Evolutionary conservation across 2,329 filamentous ascomycete genomes (phyloP), one percentile per base, ranked within the genome.

Genomic region (Ophiosphaerella narmari): DNA sequence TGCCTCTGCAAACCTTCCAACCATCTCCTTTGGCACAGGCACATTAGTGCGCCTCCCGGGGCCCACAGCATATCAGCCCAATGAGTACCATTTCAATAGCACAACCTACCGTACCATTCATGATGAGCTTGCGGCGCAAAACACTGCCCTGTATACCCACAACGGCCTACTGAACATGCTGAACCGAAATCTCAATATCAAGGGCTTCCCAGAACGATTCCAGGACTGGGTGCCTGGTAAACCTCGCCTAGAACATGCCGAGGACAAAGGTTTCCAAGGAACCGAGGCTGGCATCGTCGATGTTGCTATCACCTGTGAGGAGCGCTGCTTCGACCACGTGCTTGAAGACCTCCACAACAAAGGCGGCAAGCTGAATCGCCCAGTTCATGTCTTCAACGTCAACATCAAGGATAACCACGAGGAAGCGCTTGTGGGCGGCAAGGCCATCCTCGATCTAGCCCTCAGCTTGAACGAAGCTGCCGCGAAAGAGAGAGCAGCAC

Each of bases 401-500:
- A 94, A 99, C 71, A 99, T 99, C 68, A 93, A 89, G 73, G 94
- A 99, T 75, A 99, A 97, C 68, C 94, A 97, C 68, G 93, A 99
- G 72, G 94, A 99, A 74, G 94, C 94, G 0, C 81, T 93, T 18
- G 83, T 97, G 2, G 94, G 94, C 8, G 94, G 94, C 1, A 86
- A 88, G 60, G 94, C 90, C 38, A 99, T 99, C 51, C 80, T 97
- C 33, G 94, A 99, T 67, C 80, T 99, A 32, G 94, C 94, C 1
- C 85, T 93, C 66, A 86, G 85, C 29, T 77, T 99, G 52, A 97
- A 97, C 68, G 82, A 84, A 14, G 89, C 86, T 0, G 94, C 94
- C 0, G 80, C 75, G 24, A 86, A 92, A 69, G 93, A 97, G 74
- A 81, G 91, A 49, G 83, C 87, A 34, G 75, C 80, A 8, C 79